A percentile compares a stretch with the other conserved stretches of the same genome.
phyloP scores from a whole-genome alignment of 352 stramenopile species.

The Paralagenidium karlingii region DNA sequence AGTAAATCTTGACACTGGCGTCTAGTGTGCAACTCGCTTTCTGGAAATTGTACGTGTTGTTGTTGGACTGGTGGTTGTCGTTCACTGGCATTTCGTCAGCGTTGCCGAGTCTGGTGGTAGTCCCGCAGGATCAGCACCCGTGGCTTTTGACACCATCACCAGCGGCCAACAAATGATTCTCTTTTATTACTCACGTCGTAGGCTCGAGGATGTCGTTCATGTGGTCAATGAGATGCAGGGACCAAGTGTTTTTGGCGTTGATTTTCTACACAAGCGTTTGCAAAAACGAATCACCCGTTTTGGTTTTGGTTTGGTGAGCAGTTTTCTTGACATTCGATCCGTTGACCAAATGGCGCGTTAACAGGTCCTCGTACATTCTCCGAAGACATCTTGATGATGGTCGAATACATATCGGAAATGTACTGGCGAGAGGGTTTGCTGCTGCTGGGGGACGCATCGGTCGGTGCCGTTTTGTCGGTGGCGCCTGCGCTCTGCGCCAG shows the following conservation, averaged over 20 bases:
- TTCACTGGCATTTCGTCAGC: too few relatives aligned
- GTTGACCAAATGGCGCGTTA: not conserved
- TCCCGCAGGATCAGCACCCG: too few relatives aligned
- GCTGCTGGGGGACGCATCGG: conserved; percentile 4
- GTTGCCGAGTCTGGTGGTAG: too few relatives aligned
- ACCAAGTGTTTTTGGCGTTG: conserved; percentile 96
- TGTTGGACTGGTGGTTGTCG: too few relatives aligned
- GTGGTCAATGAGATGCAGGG: conserved; percentile 94
- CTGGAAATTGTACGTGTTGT: conserved; percentile 92
- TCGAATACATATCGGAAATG: conserved; percentile 87
- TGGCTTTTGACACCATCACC: conserved; percentile 1
- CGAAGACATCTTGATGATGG: conserved; percentile 87
- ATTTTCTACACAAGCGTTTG: conserved; percentile 83
- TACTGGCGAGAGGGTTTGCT: conserved; percentile 46
- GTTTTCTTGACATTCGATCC: not conserved
- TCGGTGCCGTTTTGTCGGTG: conserved; percentile 8
- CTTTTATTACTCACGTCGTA: not conserved
- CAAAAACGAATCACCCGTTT: too few relatives aligned
- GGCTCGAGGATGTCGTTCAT: conserved; percentile 90
- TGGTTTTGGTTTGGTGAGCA: not conserved
- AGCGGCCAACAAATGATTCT: not conserved
- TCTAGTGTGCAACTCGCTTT: conserved; percentile 97
- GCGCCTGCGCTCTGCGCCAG: too few relatives aligned
- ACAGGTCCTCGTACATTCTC: conserved; percentile 52
- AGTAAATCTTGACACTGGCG: conserved; percentile 98